Evolutionary conservation across 164 flowering plant genomes (phyloP).

Genomic region (Vitis rupestris): DNA sequence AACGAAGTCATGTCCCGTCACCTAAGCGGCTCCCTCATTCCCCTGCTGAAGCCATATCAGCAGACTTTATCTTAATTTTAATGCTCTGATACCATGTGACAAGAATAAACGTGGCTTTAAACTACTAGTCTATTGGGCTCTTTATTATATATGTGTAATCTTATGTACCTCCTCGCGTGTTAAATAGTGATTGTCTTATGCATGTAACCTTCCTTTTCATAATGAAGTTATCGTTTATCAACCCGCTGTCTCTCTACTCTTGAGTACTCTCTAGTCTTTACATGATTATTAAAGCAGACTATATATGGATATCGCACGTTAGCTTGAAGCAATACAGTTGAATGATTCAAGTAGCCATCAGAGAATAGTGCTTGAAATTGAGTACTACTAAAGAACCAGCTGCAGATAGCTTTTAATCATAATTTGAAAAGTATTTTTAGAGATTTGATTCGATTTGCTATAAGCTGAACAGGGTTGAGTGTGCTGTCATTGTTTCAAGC

Average conservation of each 20-base stretch:
- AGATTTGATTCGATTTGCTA: too few relatives aligned
- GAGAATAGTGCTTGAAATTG: too few relatives aligned
- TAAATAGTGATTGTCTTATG: conserved; percentile 15
- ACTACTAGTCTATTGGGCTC: conserved; percentile 7
- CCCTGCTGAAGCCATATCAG: conserved; percentile 44
- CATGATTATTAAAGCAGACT: too few relatives aligned
- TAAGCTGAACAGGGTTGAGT: too few relatives aligned
- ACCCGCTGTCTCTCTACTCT: background rate
- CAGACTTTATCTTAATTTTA: conserved; percentile 13
- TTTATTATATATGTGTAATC: conserved; percentile 2
- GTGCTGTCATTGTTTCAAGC: too few relatives aligned
- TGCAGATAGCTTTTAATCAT: too few relatives aligned
- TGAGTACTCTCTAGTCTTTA: background rate
- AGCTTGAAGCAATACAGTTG: too few relatives aligned
- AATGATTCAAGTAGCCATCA: too few relatives aligned
- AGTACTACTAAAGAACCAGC: too few relatives aligned
- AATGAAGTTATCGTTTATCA: conserved; percentile 21
- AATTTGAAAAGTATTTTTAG: too few relatives aligned
- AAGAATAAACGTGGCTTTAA: conserved; percentile 25
- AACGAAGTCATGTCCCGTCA: conserved; percentile 80
- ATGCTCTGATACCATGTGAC: conserved; percentile 1
- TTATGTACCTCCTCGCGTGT: conserved; percentile 9
- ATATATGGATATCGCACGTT: too few relatives aligned
- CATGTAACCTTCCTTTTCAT: conserved; percentile 20
- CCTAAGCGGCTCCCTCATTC: conserved; percentile 51